phyloP scores from a whole-genome alignment of 352 stramenopile species.

The Bremia lactucae region DNA sequence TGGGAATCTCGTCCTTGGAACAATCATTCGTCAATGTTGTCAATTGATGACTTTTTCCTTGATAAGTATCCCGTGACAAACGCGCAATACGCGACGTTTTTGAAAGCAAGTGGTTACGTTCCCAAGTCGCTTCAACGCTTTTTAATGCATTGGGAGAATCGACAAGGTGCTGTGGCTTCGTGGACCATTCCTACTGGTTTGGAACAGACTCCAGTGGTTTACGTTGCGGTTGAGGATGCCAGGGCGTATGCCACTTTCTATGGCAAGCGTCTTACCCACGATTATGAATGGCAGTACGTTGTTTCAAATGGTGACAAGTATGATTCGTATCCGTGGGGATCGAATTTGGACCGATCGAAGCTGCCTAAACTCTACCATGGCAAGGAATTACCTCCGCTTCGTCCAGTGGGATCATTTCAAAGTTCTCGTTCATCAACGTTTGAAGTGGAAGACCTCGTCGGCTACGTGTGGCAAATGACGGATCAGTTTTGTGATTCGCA shows the following conservation, averaged over 20 bases:
- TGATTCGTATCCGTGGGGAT: slow-evolving; percentile 48
- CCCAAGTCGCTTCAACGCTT: slow-evolving; percentile 52
- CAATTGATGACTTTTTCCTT: slow-evolving; percentile 61
- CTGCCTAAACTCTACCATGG: slow-evolving; percentile 15
- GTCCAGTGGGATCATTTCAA: slow-evolving; percentile 40
- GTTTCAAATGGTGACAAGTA: slow-evolving; percentile 59
- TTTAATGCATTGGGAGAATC: slow-evolving; percentile 60
- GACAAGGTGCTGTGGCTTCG: slow-evolving; percentile 10
- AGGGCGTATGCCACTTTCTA: slow-evolving; percentile 57
- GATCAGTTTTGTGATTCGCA: slow-evolving; percentile 73
- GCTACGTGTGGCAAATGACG: slow-evolving; percentile 83
- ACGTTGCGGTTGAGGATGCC: slow-evolving; percentile 66
- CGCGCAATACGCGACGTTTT: slow-evolving; percentile 46
- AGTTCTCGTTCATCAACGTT: slow-evolving; percentile 33
- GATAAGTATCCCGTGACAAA: slow-evolving; percentile 76
- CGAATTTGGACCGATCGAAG: slow-evolving; percentile 21
- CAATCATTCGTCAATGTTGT: slow-evolving; percentile 53
- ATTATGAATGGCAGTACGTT: slow-evolving; percentile 85
- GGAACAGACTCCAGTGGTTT: slow-evolving; percentile 58
- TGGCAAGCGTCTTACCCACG: slow-evolving; percentile 60
- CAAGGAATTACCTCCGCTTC: slow-evolving; percentile 31
- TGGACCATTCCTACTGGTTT: slow-evolving; percentile 41
- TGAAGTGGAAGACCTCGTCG: slow-evolving; percentile 64
- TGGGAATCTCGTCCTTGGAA: slow-evolving; percentile 75
- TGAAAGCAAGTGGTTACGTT: slow-evolving; percentile 39